Evolutionary conservation across 805 yeast species (phyloP).

Genomic region (Scheffersomyces spartinae): DNA sequence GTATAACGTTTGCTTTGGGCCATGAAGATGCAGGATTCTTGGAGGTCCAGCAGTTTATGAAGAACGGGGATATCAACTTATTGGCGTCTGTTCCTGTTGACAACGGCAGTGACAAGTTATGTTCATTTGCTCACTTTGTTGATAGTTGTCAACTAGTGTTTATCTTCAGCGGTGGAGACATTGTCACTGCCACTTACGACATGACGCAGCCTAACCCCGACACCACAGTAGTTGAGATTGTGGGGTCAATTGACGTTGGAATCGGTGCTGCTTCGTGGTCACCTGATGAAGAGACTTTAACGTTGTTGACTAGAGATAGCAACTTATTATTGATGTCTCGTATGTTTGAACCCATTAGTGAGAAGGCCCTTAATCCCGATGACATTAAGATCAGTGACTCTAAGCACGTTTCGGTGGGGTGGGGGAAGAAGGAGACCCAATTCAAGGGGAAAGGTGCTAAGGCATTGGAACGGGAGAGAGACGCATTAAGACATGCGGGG

Average conservation of each 20-base stretch:
- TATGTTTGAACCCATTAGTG: conserved; percentile 68
- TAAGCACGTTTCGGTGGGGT: conserved; percentile 90
- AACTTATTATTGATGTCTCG: conserved; percentile 61
- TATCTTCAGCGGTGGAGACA: conserved; percentile 67
- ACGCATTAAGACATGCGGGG: conserved; percentile 53
- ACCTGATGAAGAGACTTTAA: conserved; percentile 79
- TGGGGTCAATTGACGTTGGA: conserved; percentile 75
- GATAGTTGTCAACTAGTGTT: conserved; percentile 58
- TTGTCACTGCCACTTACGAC: conserved; percentile 56
- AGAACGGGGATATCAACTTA: conserved; percentile 44
- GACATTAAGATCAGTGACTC: conserved; percentile 53
- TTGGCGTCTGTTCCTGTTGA: conserved; percentile 52
- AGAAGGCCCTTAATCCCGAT: conserved; percentile 40
- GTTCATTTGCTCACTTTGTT: conserved; percentile 56
- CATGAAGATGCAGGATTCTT: conserved; percentile 39
- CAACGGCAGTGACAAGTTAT: conserved; percentile 20
- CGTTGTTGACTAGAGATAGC: conserved; percentile 50
- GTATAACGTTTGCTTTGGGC: conserved; percentile 54
- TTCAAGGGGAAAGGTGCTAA: conserved; percentile 89
- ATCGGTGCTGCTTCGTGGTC: conserved; percentile 74
- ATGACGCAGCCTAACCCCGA: conserved; percentile 33
- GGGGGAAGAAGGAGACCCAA: conserved; percentile 98
- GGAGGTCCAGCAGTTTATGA: conserved; percentile 70
- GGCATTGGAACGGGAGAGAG: conserved; percentile 55
- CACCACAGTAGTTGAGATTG: conserved; percentile 55